Evolutionary conservation across 352 stramenopile genomes (phyloP), one percentile per base, ranked within the genome.

Genomic region (Phytophthora kernoviae): DNA sequence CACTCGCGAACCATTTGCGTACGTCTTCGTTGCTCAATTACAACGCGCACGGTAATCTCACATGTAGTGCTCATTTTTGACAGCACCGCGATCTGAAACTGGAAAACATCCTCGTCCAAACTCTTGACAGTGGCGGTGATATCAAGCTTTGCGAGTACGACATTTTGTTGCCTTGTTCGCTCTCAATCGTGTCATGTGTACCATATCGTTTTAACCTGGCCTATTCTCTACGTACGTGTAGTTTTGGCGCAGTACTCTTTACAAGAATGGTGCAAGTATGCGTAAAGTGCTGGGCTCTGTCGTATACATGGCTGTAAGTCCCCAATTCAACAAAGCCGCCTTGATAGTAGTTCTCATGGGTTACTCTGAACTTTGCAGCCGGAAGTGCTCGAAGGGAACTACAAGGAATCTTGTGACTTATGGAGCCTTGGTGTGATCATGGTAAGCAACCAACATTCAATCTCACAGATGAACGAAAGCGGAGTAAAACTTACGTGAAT

Each of bases 351-450:
- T 2, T 24, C 24, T 44, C 2, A 27, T 27, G 17, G 43, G 3
- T 54, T 24, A 43, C 15, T n/a, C n/a, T n/a, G 8, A 12, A n/a
- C 44, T 24, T 54, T 37, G 9, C 15, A 90, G 81, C 80, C 77
- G 17, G 76, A 90, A 50, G 79, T 89, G 1, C 70, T 90, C 1
- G 75, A 91, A 44, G 81, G 81, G 9, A 81, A 90, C 57, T 91
- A 91, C 63, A 89, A 70, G 37, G 73, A 90, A 18, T 57, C 77
- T 4, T 94, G 84, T 36, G 84, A 94, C 75, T 73, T 92, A 22
- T 94, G 84, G 82, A 94, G 84, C 58, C 77, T 94, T 6, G 84
- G 84, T 9, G 76, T 94, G 17, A 88, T 92, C 54, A 94, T 92
- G 84, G 82, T 89, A 59, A 15, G 58, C 24, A 24, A 24, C 21